A percentile compares a stretch with the other conserved stretches of the same genome.
phyloP scores from a whole-genome alignment of 1,284 basidiomycete genomes.

The Gomphus sp. region DNA sequence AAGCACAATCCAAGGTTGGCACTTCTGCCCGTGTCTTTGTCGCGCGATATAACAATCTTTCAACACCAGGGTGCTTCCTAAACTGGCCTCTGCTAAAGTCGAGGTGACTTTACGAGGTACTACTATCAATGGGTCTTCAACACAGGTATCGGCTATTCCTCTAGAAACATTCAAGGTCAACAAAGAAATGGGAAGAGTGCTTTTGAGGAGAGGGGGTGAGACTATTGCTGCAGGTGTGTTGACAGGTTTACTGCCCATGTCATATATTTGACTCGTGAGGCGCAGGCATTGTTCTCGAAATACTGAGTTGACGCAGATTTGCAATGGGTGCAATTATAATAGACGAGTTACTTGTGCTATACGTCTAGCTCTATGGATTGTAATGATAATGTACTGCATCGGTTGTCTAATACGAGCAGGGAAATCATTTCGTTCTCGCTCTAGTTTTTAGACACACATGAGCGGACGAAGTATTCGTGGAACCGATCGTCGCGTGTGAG shows the following conservation, averaged over 20 bases:
- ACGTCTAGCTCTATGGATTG: neutral
- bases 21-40: slow-evolving; percentile 11
- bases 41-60: neutral
- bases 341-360: neutral
- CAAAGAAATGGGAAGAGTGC: slow-evolving; percentile 93
- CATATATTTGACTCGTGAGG: neutral
- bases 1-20: slow-evolving; percentile 75
- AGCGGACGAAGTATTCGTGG: slow-evolving; percentile 81
- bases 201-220: slow-evolving; percentile 85
- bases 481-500: slow-evolving; percentile 82
- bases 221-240: slow-evolving; percentile 84
- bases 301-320: neutral
- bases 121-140: slow-evolving; percentile 36
- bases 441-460: too few species aligned
- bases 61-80: slow-evolving; percentile 65
- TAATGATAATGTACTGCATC: neutral
- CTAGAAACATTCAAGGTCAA: slow-evolving; percentile 83
- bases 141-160: slow-evolving; percentile 56
- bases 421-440: too few species aligned
- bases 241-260: neutral
- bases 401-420: neutral
- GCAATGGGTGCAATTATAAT: neutral
- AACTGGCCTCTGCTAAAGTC: slow-evolving; percentile 77
- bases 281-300: neutral
- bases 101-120: slow-evolving; percentile 66